phyloP scores from a whole-genome alignment of 345 rosid genomes.

The Turnera subulata region DNA sequence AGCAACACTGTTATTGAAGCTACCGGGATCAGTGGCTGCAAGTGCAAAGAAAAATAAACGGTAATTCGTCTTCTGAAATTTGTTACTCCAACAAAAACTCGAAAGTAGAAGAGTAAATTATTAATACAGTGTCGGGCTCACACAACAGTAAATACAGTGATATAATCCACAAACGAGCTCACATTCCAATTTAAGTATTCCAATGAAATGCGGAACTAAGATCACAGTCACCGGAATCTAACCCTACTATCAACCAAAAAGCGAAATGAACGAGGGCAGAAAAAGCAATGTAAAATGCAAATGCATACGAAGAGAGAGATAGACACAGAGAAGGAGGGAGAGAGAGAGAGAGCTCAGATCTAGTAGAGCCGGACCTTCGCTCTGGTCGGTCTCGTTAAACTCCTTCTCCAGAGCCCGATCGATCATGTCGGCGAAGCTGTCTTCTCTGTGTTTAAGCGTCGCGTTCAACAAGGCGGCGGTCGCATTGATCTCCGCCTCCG shows the following conservation, averaged over 20 bases:
- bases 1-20: slow-evolving; percentile 86
- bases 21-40: slow-evolving; percentile 71
- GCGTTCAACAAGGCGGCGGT: slow-evolving; percentile 62
- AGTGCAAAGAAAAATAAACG: neutral
- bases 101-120: neutral
- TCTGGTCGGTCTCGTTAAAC: slow-evolving; percentile 81
- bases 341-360: slow-evolving; percentile 16
- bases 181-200: no score
- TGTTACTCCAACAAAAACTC: neutral
- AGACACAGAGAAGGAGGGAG: slow-evolving; percentile 9
- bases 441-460: slow-evolving; percentile 46
- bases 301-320: neutral
- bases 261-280: neutral
- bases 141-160: no score
- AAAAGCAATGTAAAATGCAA: slow-evolving; percentile 1
- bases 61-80: neutral
- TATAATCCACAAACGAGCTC: no score
- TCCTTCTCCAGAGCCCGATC: slow-evolving; percentile 89
- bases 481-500: slow-evolving; percentile 59
- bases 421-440: slow-evolving; percentile 74
- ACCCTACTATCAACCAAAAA: neutral
- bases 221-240: neutral
- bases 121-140: no score
- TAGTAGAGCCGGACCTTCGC: slow-evolving; percentile 46
- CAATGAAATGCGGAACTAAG: no score